These are phyloP conservation scores for Naganishia onofrii DNA, from an alignment of 768 basidiomycete species.

Conservation along the genomic window DNA sequence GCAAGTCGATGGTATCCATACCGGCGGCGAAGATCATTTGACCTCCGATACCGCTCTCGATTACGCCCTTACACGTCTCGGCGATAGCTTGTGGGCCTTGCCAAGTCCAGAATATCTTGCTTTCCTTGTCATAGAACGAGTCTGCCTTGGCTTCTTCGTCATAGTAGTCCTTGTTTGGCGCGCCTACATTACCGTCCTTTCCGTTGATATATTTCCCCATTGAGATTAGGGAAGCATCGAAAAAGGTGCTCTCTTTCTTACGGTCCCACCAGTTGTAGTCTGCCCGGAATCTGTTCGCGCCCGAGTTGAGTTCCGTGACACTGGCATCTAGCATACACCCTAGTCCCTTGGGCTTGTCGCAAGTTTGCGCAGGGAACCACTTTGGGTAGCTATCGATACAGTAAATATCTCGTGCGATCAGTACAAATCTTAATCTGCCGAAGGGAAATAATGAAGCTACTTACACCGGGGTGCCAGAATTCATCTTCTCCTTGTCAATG, in stretches of 20 bases:
- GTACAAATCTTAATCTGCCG: neutral
- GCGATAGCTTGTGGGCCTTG: neutral
- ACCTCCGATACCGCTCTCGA: neutral
- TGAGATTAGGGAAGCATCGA: neutral
- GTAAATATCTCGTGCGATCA: no score
- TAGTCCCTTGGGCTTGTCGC: neutral
- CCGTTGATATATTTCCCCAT: neutral
- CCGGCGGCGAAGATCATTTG: constrained; percentile 14
- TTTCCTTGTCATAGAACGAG: neutral
- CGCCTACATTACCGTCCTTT: neutral
- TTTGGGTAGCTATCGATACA: neutral
- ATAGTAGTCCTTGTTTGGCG: neutral
- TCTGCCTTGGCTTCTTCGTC: neutral
- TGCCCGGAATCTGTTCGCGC: neutral
- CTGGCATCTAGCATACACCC: neutral
- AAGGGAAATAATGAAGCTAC: neutral
- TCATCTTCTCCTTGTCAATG: neutral
- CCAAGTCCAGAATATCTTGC: neutral
- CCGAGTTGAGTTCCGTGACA: neutral
- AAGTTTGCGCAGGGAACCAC: neutral
- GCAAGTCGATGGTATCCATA: constrained; percentile 1
- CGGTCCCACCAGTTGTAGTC: neutral
- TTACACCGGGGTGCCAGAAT: constrained; percentile 1
- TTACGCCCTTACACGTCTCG: neutral
- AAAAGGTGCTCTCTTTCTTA: no score